phyloP scores from a whole-genome alignment of 805 yeast species.

The Kuraishia floccosa region DNA sequence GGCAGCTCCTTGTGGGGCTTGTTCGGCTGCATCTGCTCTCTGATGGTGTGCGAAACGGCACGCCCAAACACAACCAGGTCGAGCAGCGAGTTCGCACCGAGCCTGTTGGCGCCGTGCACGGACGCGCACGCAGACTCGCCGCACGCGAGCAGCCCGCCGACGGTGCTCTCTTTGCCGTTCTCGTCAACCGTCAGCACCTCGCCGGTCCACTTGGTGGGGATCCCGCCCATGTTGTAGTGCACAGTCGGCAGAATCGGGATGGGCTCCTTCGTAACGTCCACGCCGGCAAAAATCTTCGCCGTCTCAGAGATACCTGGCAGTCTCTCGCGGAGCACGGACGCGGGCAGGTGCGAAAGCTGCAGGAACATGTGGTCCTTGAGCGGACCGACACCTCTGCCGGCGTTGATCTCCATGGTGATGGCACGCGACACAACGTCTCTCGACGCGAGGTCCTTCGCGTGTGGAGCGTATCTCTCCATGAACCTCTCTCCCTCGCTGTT shows the following conservation, averaged over 20 bases:
- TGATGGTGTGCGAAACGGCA: constrained; percentile 90
- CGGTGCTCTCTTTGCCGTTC: constrained; percentile 80
- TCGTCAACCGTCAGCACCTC: constrained; percentile 80
- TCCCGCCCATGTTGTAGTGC: constrained; percentile 99
- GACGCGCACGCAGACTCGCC: constrained; percentile 99
- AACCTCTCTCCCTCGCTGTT: constrained; percentile 98
- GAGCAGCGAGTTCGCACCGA: constrained; percentile 95
- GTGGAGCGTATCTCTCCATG: constrained; percentile 99
- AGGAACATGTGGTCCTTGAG: constrained; percentile 89
- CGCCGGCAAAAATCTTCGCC: constrained; percentile 97
- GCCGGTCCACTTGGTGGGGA: constrained; percentile 96
- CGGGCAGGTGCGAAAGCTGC: constrained; percentile 91
- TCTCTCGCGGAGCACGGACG: constrained; percentile 85
- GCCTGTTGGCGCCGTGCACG: constrained; percentile 98
- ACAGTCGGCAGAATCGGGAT: constrained; percentile 97
- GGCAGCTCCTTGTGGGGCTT: constrained; percentile 76
- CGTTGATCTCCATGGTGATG: constrained; percentile 96
- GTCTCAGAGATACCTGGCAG: constrained; percentile 99
- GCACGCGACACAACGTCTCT: constrained; percentile 98
- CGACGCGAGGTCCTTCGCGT: constrained; percentile 96
- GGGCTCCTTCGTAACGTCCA: constrained; percentile 98
- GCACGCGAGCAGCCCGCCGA: constrained; percentile 91
- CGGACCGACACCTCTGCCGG: constrained; percentile 98
- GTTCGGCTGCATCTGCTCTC: constrained; percentile 80
- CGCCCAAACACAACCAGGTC: constrained; percentile 97